phyloP scores from a whole-genome alignment of 2,329 filamentous ascomycete species.

The Neofusicoccum cordaticola region DNA sequence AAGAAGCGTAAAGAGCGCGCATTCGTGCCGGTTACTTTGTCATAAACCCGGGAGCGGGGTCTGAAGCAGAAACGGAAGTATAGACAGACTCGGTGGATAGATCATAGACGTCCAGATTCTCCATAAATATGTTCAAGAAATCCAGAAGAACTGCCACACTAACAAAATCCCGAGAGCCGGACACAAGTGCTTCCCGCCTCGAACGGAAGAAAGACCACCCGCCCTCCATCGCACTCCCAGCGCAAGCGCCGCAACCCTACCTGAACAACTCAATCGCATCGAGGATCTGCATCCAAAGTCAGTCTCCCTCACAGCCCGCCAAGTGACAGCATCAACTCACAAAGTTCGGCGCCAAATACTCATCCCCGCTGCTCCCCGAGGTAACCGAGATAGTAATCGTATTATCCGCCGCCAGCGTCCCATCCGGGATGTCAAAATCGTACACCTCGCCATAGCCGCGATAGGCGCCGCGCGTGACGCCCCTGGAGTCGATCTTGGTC shows the following conservation, averaged over 20 bases:
- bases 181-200: too few relatives aligned
- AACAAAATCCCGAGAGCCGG: too few relatives aligned
- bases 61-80: too few relatives aligned
- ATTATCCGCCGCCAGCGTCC: slow-evolving; percentile 59
- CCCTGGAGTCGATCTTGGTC: slow-evolving; percentile 62
- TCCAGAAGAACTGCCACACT: too few relatives aligned
- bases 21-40: too few relatives aligned
- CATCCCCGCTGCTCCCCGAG: slow-evolving; percentile 57
- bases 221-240: background rate
- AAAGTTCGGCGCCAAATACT: slow-evolving; percentile 58
- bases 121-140: too few relatives aligned
- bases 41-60: too few relatives aligned
- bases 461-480: slow-evolving; percentile 65
- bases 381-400: slow-evolving; percentile 59
- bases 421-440: slow-evolving; percentile 58
- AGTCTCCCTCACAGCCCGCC: background rate
- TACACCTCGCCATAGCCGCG: slow-evolving; percentile 64
- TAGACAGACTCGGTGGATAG: too few relatives aligned
- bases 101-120: too few relatives aligned
- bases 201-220: too few relatives aligned
- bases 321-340: slow-evolving; percentile 22
- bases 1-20: too few relatives aligned
- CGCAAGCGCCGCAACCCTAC: background rate
- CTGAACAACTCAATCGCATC: slow-evolving; percentile 21
- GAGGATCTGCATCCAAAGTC: slow-evolving; percentile 13